Evolutionary conservation across 495 filamentous ascomycete genomes (phyloP), one percentile per base, ranked within the genome.

Genomic region (Hyaloscypha finlandica): DNA sequence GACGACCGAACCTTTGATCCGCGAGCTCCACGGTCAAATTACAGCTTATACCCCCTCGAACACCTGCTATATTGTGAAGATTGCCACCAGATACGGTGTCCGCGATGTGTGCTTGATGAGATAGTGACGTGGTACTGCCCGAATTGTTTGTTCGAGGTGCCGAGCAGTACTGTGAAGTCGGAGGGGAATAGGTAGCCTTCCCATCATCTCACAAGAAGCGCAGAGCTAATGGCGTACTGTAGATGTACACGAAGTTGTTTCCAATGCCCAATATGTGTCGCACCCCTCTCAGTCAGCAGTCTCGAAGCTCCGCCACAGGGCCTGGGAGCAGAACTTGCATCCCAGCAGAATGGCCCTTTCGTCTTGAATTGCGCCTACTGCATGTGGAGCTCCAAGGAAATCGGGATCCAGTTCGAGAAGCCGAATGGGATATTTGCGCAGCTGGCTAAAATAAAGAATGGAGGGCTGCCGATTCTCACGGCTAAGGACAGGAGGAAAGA

Each of bases 161-260:
- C 94, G 11, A 94, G 89, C 74, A 93, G 89, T 73, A 90, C 90
- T 75, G 86, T 98, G 35, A 93, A 92, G 79, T 90, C 86, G 70
- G 96, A 99, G 72, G 94, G 93, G 14, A 96, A 96, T 75, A 86
- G 94, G 94, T 97, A 83, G 5, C 53, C 11, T 3, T 20, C 45
- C 45, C 29, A 52, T 61, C 48, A 45, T 56, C 19, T 1, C 58
- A 12, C 45, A 14, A 48, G 11, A 4, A 48, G 42, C 16, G 3
- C 42, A 48, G 4, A 19, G 42, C 42, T 48, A 22, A 59, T 60
- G 67, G 8, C 5, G 55, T n/a, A 45, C 51, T 9, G 0, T 68
- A 98, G 95, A 74, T 99, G 95, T 74, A 92, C 92, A 20, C 85
- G 95, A 67, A 97, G 92, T 73, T 99, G 95, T 77, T 97, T 94